phyloP scores from a whole-genome alignment of 2,329 filamentous ascomycete genomes.

The Ceratocystis lukuohia region DNA sequence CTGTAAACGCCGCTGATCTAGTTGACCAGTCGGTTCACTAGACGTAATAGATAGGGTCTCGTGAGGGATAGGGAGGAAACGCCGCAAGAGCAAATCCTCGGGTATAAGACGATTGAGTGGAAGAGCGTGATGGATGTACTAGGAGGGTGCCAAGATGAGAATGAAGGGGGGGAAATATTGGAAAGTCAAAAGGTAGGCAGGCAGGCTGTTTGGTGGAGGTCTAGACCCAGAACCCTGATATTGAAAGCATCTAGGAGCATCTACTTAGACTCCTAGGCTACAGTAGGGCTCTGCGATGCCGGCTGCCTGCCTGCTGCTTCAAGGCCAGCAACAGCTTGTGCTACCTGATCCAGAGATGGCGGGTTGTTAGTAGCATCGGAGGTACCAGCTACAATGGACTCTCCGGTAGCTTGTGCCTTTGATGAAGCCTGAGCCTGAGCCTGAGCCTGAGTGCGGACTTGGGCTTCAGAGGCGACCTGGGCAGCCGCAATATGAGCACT shows the following conservation, averaged over 20 bases:
- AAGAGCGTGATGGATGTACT: neutral
- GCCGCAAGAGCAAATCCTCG: neutral
- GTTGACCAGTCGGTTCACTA: conserved; percentile 6
- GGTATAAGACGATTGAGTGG: neutral
- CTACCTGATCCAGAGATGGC: conserved; percentile 36
- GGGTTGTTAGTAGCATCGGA: conserved; percentile 24
- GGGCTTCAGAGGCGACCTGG: neutral
- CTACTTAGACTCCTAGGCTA: neutral
- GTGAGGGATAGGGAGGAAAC: neutral
- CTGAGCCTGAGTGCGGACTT: conserved; percentile 10
- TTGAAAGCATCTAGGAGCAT: neutral
- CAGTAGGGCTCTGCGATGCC: conserved; percentile 1
- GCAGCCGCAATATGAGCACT: conserved; percentile 1
- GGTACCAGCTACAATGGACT: conserved; percentile 9
- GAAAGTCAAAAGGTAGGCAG: neutral
- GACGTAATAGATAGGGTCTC: neutral
- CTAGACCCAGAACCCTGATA: neutral
- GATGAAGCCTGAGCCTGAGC: conserved; percentile 27
- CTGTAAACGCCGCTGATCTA: neutral
- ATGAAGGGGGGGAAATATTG: neutral
- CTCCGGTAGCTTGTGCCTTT: conserved; percentile 34
- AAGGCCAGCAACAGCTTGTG: conserved; percentile 35
- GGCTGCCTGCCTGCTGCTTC: conserved; percentile 29
- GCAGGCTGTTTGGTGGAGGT: neutral
- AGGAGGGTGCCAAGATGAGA: neutral